phyloP scores from a whole-genome alignment of 495 filamentous ascomycete genomes.

The Xylaria flabelliformis region DNA sequence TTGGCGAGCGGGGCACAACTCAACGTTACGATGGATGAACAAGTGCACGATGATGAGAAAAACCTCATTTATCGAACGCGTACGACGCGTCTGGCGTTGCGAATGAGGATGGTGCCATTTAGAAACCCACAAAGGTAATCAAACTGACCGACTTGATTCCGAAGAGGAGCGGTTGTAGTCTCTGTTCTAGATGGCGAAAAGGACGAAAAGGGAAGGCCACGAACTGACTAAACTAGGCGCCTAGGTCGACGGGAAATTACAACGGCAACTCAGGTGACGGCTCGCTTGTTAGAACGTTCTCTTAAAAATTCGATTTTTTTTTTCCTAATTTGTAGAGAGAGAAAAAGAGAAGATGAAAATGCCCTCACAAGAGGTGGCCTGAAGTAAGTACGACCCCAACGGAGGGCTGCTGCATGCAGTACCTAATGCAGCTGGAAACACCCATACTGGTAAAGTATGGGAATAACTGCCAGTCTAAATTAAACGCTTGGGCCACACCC shows the following conservation, averaged over 20 bases:
- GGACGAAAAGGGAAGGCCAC: not conserved
- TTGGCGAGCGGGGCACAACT: not conserved
- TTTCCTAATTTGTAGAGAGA: too few relatives aligned
- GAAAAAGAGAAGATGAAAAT: too few relatives aligned
- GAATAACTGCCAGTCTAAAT: too few relatives aligned
- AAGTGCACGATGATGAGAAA: not conserved
- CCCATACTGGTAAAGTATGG: too few relatives aligned
- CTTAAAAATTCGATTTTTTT: too few relatives aligned
- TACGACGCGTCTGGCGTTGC: not conserved
- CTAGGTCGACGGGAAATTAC: not conserved
- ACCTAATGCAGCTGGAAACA: too few relatives aligned
- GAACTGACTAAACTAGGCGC: not conserved
- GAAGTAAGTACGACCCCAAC: too few relatives aligned
- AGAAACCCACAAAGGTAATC: not conserved
- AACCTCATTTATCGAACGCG: not conserved
- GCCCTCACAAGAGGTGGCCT: too few relatives aligned
- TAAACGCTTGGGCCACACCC: not conserved
- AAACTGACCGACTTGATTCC: not conserved
- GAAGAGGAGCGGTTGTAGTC: not conserved
- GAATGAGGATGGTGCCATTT: conserved; percentile 1
- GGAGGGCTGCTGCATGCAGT: too few relatives aligned
- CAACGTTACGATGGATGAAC: conserved; percentile 1
- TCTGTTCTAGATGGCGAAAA: not conserved
- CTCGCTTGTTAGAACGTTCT: too few relatives aligned
- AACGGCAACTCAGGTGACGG: not conserved